phyloP scores from a whole-genome alignment of 2,329 filamentous ascomycete genomes.

The Ceratocystis harringtonii region DNA sequence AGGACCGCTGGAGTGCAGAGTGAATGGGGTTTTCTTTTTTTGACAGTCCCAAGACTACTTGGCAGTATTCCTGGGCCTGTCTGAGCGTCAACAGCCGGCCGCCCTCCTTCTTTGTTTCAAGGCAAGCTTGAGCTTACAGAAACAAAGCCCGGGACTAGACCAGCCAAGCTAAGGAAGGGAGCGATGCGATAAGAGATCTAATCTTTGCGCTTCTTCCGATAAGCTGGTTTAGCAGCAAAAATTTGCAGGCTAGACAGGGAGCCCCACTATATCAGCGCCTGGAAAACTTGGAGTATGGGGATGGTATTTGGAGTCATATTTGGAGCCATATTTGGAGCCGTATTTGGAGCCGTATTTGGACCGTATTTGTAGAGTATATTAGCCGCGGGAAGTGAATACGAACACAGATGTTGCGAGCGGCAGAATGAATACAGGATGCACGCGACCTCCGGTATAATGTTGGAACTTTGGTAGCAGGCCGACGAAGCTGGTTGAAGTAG shows the following conservation, averaged over 20 bases:
- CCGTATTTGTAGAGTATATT: no score
- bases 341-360: no score
- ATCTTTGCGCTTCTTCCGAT: neutral
- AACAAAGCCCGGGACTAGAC: neutral
- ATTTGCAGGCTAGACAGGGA: neutral
- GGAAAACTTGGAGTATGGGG: neutral
- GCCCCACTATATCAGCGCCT: neutral
- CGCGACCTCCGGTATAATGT: no score
- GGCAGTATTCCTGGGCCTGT: neutral
- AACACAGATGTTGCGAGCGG: no score
- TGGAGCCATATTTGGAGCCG: no score
- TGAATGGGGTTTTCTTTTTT: no score
- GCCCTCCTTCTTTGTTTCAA: neutral
- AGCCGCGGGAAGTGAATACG: neutral
- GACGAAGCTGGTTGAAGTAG: no score
- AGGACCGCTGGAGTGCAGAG: no score
- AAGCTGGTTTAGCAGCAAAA: neutral
- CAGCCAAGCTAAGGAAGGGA: neutral
- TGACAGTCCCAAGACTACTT: neutral
- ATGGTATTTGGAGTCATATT: no score
- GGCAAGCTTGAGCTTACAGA: neutral
- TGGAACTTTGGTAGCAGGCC: no score
- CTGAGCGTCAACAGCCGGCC: neutral
- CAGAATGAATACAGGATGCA: no score
- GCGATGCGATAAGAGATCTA: neutral